These are phyloP conservation scores for Echria macrotheca DNA, from an alignment of 495 filamentous ascomycete genomes.

Conservation along the genomic window DNA sequence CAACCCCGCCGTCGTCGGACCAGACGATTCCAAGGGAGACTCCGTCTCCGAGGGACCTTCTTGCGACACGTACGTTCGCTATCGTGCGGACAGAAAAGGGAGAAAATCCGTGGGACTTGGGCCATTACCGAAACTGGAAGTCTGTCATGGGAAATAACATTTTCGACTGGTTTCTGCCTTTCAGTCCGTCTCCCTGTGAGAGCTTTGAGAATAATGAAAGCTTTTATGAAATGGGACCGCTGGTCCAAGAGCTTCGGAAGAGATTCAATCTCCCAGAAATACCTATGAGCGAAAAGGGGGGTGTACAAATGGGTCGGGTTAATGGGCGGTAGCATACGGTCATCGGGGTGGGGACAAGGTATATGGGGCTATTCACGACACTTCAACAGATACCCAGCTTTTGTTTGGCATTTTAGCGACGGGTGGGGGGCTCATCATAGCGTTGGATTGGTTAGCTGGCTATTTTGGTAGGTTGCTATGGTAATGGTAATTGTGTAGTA, in stretches of 20 bases:
- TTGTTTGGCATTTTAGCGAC: no score
- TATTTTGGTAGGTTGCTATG: no score
- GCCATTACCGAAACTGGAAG: conserved; percentile 59
- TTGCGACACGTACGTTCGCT: conserved; percentile 61
- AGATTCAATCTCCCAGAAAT: conserved; percentile 33
- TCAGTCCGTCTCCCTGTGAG: conserved; percentile 59
- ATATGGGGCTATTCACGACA: no score
- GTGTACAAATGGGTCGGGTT: conserved; percentile 2
- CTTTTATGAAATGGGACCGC: conserved; percentile 43
- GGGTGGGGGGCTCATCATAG: no score
- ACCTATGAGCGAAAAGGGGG: conserved; percentile 8
- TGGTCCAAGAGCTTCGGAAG: conserved; percentile 32
- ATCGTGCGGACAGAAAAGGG: conserved; percentile 67
- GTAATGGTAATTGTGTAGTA: no score
- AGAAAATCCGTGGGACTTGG: conserved; percentile 76
- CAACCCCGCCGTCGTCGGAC: conserved; percentile 9
- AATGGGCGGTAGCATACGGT: conserved; percentile 5
- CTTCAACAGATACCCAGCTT: no score
- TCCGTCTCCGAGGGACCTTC: conserved; percentile 8
- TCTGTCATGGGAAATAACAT: conserved; percentile 67
- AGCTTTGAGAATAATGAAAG: conserved; percentile 43
- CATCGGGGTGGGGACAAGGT: no score
- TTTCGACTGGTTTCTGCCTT: conserved; percentile 68
- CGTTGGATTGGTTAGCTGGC: no score
- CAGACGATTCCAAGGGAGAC: background rate